Conservation (phyloP, 2,329 filamentous ascomycete species). For the Penicillium sp. region DNA sequence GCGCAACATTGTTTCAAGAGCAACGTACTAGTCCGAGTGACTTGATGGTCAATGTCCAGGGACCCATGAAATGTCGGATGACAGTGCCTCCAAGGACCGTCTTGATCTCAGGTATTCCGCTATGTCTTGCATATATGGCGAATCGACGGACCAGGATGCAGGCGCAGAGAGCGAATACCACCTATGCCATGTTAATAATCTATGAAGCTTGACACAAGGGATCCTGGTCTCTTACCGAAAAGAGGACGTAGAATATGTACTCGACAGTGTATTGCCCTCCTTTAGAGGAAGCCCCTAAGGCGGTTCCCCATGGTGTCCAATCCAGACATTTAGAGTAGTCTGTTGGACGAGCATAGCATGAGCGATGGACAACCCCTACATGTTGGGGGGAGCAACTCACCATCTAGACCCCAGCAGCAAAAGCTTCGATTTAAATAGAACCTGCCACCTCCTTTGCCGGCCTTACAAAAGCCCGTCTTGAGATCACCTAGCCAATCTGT, state of each 20-base stretch:
- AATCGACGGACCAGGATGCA: conserved; percentile 82
- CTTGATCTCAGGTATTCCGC: conserved; percentile 97
- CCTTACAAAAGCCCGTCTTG: conserved; percentile 86
- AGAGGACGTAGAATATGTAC: conserved; percentile 83
- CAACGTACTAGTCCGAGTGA: conserved; percentile 78
- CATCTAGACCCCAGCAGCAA: conserved; percentile 90
- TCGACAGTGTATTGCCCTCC: conserved; percentile 80
- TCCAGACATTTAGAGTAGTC: conserved; percentile 79
- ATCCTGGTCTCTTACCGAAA: conserved; percentile 63
- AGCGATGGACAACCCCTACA: background rate
- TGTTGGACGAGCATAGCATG: conserved; percentile 22
- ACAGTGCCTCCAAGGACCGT: conserved; percentile 93
- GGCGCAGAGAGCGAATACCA: conserved; percentile 76
- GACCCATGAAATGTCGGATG: conserved; percentile 81
- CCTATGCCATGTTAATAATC: conserved; percentile 51
- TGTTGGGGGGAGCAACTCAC: conserved; percentile 33
- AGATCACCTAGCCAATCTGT: conserved; percentile 93
- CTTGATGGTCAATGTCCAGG: conserved; percentile 88
- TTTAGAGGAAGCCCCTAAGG: conserved; percentile 67
- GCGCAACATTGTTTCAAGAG: background rate
- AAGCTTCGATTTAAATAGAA: conserved; percentile 93
- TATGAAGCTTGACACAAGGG: background rate
- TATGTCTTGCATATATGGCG: conserved; percentile 87
- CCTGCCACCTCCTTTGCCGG: conserved; percentile 73
- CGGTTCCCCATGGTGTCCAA: conserved; percentile 84